Evolutionary conservation across 495 filamentous ascomycete species (phyloP).

Genomic region (Mycothermus thermophilus): DNA sequence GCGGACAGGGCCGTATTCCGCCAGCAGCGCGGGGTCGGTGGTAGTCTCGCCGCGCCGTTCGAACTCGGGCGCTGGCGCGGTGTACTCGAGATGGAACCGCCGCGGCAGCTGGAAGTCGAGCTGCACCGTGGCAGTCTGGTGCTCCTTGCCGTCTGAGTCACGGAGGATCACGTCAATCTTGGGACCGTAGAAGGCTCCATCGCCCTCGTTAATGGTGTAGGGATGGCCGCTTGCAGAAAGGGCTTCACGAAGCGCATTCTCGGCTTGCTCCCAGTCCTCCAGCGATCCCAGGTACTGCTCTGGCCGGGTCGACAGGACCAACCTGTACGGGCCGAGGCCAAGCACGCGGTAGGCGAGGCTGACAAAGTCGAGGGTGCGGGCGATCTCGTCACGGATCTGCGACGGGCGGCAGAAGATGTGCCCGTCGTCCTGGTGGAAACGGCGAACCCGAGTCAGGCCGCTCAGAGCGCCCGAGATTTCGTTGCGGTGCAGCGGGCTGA

Average conservation of each 20-base stretch:
- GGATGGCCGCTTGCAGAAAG: slow-evolving; percentile 48
- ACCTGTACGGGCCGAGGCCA: slow-evolving; percentile 55
- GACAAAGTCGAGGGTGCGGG: slow-evolving; percentile 66
- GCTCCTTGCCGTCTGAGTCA: slow-evolving; percentile 74
- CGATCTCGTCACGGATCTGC: slow-evolving; percentile 73
- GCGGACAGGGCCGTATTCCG: slow-evolving; percentile 39
- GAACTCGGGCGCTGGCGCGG: slow-evolving; percentile 57
- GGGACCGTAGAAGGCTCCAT: slow-evolving; percentile 89
- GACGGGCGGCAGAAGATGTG: slow-evolving; percentile 84
- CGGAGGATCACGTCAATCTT: slow-evolving; percentile 85
- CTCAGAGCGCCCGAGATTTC: slow-evolving; percentile 76
- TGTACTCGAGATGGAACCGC: slow-evolving; percentile 64
- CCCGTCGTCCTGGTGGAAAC: slow-evolving; percentile 95
- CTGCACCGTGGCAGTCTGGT: slow-evolving; percentile 86
- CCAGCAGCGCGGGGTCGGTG: slow-evolving; percentile 28
- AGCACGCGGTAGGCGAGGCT: slow-evolving; percentile 63
- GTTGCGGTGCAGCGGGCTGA: slow-evolving; percentile 82
- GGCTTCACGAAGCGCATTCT: slow-evolving; percentile 55
- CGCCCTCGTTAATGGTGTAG: slow-evolving; percentile 65
- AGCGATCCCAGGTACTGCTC: slow-evolving; percentile 65
- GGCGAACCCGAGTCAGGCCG: slow-evolving; percentile 72
- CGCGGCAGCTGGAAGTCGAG: slow-evolving; percentile 87
- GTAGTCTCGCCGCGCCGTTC: slow-evolving; percentile 42
- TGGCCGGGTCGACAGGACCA: slow-evolving; percentile 73
- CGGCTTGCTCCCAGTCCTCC: slow-evolving; percentile 74